Conservation (phyloP, 805 yeast species). For the Candida sphagnicola region DNA sequence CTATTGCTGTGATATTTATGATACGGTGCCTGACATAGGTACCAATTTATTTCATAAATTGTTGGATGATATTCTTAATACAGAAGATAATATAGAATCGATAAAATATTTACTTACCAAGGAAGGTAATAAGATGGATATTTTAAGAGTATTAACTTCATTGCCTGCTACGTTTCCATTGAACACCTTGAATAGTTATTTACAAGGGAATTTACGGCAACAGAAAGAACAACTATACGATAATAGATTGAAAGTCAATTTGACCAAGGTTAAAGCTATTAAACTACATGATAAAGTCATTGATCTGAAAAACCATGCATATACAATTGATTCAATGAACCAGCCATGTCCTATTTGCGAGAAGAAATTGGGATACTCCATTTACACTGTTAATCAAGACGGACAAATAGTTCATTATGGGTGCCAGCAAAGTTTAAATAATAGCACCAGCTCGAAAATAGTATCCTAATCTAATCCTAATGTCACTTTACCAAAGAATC, state of each 20-base stretch:
- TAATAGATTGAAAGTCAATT: conserved; percentile 40
- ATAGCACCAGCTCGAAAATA: background rate
- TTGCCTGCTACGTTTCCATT: conserved; percentile 53
- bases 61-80: conserved; percentile 43
- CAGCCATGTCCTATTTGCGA: conserved; percentile 58
- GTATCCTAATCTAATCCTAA: too few species aligned
- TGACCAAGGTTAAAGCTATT: conserved; percentile 52
- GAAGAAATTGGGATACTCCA: conserved; percentile 51
- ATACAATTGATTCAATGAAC: conserved; percentile 34
- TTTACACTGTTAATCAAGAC: conserved; percentile 46
- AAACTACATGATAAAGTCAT: conserved; percentile 43
- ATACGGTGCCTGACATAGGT: conserved; percentile 27
- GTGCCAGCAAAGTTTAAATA: conserved; percentile 18
- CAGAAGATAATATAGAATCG: conserved; percentile 28
- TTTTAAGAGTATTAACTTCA: conserved; percentile 39
- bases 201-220: conserved; percentile 42
- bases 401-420: conserved; percentile 47
- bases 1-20: conserved; percentile 53
- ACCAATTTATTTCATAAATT: conserved; percentile 44
- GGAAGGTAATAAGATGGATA: conserved; percentile 49
- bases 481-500: too few species aligned
- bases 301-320: conserved; percentile 30
- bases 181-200: conserved; percentile 36
- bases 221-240: conserved; percentile 37
- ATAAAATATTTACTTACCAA: conserved; percentile 39